These are phyloP conservation scores for Sporisorium graminicola DNA, from an alignment of 1,284 basidiomycete species.

Conservation along the genomic window DNA sequence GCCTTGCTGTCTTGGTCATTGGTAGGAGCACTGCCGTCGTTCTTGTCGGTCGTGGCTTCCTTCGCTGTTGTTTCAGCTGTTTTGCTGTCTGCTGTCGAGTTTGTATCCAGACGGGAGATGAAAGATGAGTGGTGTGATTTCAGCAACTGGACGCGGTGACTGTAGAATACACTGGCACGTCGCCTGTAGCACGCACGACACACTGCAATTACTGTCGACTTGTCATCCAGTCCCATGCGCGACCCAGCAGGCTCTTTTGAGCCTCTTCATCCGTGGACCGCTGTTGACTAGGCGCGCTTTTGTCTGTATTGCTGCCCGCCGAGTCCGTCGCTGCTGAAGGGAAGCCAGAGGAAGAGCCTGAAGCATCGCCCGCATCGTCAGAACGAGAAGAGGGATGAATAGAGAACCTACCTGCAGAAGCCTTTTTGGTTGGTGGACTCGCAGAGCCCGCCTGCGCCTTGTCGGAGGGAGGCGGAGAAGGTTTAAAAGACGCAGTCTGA, in stretches of 20 bases:
- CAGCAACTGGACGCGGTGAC: constrained; percentile 20
- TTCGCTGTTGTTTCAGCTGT: constrained; percentile 8
- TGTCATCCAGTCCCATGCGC: constrained; percentile 46
- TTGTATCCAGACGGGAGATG: neutral
- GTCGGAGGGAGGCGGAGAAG: constrained; percentile 17
- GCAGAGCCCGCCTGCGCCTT: constrained; percentile 11
- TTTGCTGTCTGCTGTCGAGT: constrained; percentile 1
- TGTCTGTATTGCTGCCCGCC: neutral
- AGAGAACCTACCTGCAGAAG: constrained; percentile 48
- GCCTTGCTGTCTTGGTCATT: constrained; percentile 1
- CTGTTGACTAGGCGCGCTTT: neutral
- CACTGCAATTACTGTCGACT: constrained; percentile 12
- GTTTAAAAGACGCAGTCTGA: constrained; percentile 12
- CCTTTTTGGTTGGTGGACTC: constrained; percentile 28
- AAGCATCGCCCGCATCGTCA: constrained; percentile 22
- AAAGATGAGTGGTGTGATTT: constrained; percentile 34
- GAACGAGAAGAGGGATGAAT: constrained; percentile 48
- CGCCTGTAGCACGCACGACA: neutral
- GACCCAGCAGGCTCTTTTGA: constrained; percentile 28
- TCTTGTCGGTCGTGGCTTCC: constrained; percentile 6
- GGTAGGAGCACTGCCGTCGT: neutral
- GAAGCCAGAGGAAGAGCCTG: neutral
- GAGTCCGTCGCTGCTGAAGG: constrained; percentile 11
- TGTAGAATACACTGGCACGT: constrained; percentile 17
- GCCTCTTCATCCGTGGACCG: constrained; percentile 1